A percentile compares a stretch with the other conserved stretches of the same genome.
Evolutionary conservation across 257 asterid species (phyloP).

Genomic region (Rubia yunnanensis): DNA sequence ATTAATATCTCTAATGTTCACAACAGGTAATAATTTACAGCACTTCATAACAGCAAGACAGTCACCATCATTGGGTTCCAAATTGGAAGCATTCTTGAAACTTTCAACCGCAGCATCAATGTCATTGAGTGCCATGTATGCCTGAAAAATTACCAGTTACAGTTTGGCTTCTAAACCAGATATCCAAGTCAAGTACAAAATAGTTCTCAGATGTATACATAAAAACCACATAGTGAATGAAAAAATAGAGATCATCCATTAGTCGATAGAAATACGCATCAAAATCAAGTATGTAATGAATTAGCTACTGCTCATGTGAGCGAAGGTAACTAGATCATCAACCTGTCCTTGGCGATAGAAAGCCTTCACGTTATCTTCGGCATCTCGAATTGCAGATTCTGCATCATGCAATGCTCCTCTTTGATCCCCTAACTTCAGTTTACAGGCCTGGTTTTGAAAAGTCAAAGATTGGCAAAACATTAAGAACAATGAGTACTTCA

Average conservation of each 20-base stretch:
- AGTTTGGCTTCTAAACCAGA: slow-evolving; percentile 2
- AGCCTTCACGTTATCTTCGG: slow-evolving; percentile 27
- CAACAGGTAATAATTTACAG: neutral
- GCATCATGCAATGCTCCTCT: slow-evolving; percentile 35
- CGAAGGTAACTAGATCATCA: slow-evolving; percentile 1
- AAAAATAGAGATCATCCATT: neutral
- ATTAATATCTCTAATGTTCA: neutral
- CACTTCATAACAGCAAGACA: slow-evolving; percentile 1
- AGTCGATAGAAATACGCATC: neutral
- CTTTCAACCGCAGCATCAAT: slow-evolving; percentile 30
- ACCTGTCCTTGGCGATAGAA: slow-evolving; percentile 44
- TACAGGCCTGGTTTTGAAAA: slow-evolving; percentile 25
- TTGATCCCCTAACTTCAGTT: slow-evolving; percentile 32
- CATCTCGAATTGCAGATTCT: slow-evolving; percentile 30
- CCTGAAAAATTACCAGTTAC: slow-evolving; percentile 21
- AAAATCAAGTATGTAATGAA: neutral
- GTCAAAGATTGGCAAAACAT: neutral
- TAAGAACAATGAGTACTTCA: neutral
- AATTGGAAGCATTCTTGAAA: slow-evolving; percentile 28
- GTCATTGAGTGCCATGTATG: slow-evolving; percentile 34
- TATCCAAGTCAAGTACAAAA: neutral
- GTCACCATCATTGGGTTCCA: slow-evolving; percentile 35
- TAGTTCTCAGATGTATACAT: neutral
- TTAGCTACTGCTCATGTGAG: neutral
- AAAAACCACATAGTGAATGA: neutral